Conservation (phyloP, 495 filamentous ascomycete species). For the Articulospora tetracladia region DNA sequence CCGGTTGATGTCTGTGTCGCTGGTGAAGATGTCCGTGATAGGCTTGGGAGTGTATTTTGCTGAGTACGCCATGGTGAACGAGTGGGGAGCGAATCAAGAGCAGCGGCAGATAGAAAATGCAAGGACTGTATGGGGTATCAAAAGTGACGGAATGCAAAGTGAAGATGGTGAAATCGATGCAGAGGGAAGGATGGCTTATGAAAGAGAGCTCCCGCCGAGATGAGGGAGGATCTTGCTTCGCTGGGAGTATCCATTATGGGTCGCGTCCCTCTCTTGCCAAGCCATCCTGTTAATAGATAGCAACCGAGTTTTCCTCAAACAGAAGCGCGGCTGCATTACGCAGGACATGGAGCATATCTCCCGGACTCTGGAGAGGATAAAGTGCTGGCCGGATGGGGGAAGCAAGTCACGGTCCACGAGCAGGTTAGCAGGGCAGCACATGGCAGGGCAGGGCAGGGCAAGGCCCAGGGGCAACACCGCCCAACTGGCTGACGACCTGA, state of each 20-base stretch:
- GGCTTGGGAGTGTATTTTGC: slow-evolving; percentile 30
- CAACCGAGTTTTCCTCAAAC: not conserved
- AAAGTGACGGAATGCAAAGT: not conserved
- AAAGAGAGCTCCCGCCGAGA: not conserved
- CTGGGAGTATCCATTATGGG: not conserved
- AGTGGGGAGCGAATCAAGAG: not conserved
- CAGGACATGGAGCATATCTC: not conserved
- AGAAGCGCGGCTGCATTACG: not conserved
- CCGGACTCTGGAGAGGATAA: not conserved
- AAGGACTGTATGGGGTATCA: not conserved
- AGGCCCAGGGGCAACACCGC: not conserved
- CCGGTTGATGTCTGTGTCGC: slow-evolving; percentile 58
- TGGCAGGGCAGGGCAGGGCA: too few relatives aligned
- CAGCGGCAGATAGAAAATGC: not conserved
- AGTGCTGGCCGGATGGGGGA: not conserved
- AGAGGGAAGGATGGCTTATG: too few relatives aligned
- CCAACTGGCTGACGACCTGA: not conserved
- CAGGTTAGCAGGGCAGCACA: too few relatives aligned
- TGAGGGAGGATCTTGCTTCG: not conserved
- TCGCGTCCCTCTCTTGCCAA: not conserved
- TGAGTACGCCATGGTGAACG: slow-evolving; percentile 26
- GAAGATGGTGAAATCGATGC: not conserved
- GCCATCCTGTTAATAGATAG: not conserved
- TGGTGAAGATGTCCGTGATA: slow-evolving; percentile 40
- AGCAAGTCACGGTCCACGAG: not conserved